A percentile compares a stretch with the other conserved stretches of the same genome.
phyloP scores from a whole-genome alignment of 495 filamentous ascomycete species.

The Trichoderma virens region DNA sequence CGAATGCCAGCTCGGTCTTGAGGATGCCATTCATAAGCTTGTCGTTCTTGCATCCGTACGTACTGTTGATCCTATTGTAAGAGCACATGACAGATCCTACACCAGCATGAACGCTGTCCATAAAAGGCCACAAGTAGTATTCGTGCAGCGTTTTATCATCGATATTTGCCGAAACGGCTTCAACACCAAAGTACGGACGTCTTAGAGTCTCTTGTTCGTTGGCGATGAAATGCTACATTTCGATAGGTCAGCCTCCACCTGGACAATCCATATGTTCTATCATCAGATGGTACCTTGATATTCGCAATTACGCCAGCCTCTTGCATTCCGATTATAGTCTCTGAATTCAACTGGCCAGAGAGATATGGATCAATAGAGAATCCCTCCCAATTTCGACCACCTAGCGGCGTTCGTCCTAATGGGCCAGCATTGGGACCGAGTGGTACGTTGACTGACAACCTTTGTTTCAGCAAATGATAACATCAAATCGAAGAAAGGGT shows the following conservation, averaged over 20 bases:
- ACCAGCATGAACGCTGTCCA: slow-evolving; percentile 54
- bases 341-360: slow-evolving; percentile 35
- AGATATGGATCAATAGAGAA: slow-evolving; percentile 45
- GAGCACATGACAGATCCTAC: slow-evolving; percentile 61
- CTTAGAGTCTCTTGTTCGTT: slow-evolving; percentile 63
- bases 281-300: slow-evolving; percentile 33
- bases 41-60: slow-evolving; percentile 57
- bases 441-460: slow-evolving; percentile 45
- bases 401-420: slow-evolving; percentile 41
- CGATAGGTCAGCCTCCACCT: background rate
- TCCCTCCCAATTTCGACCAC: slow-evolving; percentile 53
- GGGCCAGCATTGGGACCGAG: slow-evolving; percentile 60
- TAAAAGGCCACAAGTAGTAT: slow-evolving; percentile 66
- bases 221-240: slow-evolving; percentile 47
- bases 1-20: slow-evolving; percentile 58
- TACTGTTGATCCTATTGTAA: slow-evolving; percentile 60
- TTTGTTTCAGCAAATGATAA: background rate
- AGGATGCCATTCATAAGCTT: slow-evolving; percentile 54
- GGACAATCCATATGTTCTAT: background rate
- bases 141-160: slow-evolving; percentile 66
- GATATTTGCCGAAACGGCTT: slow-evolving; percentile 52
- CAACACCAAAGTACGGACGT: slow-evolving; percentile 35
- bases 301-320: slow-evolving; percentile 46
- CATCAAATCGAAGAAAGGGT: background rate
- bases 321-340: slow-evolving; percentile 44